These are phyloP conservation scores for Calocybe indica DNA, from an alignment of 768 basidiomycete species.

Conservation along the genomic window DNA sequence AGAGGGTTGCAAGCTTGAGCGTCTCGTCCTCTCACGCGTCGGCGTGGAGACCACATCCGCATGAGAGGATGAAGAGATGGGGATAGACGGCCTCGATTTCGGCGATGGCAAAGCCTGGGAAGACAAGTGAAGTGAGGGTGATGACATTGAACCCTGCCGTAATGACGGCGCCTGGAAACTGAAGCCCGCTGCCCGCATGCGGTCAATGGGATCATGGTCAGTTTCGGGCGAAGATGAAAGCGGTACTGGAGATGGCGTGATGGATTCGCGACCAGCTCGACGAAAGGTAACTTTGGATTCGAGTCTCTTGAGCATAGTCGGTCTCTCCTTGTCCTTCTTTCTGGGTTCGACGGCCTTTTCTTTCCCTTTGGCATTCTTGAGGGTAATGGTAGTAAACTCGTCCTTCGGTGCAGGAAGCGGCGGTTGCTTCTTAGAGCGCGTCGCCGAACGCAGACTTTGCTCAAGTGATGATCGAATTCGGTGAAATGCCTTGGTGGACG, in stretches of 20 bases:
- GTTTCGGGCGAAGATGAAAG: slow-evolving; percentile 27
- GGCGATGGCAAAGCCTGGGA: slow-evolving; percentile 50
- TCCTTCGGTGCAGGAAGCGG: slow-evolving; percentile 26
- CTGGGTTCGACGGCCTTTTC: slow-evolving; percentile 31
- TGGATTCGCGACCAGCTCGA: slow-evolving; percentile 31
- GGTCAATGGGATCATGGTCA: slow-evolving; percentile 21
- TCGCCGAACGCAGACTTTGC: slow-evolving; percentile 59
- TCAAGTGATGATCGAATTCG: slow-evolving; percentile 64
- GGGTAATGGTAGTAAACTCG: slow-evolving; percentile 38
- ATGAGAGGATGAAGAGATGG: slow-evolving; percentile 42
- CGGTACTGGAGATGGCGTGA: slow-evolving; percentile 25
- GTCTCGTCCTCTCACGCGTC: slow-evolving; percentile 35
- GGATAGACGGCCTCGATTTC: slow-evolving; percentile 41
- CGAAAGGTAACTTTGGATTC: slow-evolving; percentile 51
- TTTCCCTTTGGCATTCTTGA: slow-evolving; percentile 33
- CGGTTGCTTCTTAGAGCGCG: slow-evolving; percentile 43
- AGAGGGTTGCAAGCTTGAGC: slow-evolving; percentile 29
- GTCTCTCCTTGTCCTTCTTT: slow-evolving; percentile 32
- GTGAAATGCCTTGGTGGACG: slow-evolving; percentile 49
- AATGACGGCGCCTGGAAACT: slow-evolving; percentile 63
- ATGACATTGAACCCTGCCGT: slow-evolving; percentile 67
- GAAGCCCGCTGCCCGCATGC: slow-evolving; percentile 44
- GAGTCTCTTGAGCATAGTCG: slow-evolving; percentile 39
- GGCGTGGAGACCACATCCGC: slow-evolving; percentile 43
- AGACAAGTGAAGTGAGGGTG: slow-evolving; percentile 63